Evolutionary conservation across 2,329 filamentous ascomycete genomes (phyloP).

Genomic region (Calonectria honghensis): DNA sequence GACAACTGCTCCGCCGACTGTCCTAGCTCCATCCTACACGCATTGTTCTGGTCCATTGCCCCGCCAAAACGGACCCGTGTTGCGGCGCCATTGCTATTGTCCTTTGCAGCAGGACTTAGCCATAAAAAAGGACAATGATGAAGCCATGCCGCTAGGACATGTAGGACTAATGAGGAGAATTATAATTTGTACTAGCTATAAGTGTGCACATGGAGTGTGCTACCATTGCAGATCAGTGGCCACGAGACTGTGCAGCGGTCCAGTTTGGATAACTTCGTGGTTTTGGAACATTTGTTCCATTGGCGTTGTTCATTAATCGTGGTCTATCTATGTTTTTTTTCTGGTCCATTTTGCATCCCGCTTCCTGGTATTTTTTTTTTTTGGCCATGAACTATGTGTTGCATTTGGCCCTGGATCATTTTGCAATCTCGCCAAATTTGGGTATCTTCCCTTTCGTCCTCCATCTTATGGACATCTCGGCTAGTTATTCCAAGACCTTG

Average conservation of each 20-base stretch:
- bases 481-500: neutral
- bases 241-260: neutral
- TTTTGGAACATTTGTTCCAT: slow-evolving; percentile 8
- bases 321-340: slow-evolving; percentile 7
- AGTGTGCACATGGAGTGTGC: neutral
- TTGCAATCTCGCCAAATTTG: slow-evolving; percentile 16
- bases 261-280: slow-evolving; percentile 19
- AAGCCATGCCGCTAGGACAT: neutral
- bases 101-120: neutral
- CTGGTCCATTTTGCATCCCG: neutral
- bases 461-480: neutral
- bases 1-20: slow-evolving; percentile 43
- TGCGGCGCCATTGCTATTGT: slow-evolving; percentile 34
- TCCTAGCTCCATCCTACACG: slow-evolving; percentile 21
- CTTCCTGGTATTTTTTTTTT: neutral
- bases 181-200: neutral
- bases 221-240: neutral
- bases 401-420: neutral
- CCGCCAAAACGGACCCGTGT: slow-evolving; percentile 46
- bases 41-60: slow-evolving; percentile 44
- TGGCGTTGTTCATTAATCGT: slow-evolving; percentile 33
- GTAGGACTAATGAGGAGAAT: neutral
- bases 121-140: neutral
- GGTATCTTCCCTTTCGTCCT: slow-evolving; percentile 27
- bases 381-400: neutral